Evolutionary conservation across 257 asterid genomes (phyloP), one percentile per base, ranked within the genome.

Genomic region (Capsicum pubescens): DNA sequence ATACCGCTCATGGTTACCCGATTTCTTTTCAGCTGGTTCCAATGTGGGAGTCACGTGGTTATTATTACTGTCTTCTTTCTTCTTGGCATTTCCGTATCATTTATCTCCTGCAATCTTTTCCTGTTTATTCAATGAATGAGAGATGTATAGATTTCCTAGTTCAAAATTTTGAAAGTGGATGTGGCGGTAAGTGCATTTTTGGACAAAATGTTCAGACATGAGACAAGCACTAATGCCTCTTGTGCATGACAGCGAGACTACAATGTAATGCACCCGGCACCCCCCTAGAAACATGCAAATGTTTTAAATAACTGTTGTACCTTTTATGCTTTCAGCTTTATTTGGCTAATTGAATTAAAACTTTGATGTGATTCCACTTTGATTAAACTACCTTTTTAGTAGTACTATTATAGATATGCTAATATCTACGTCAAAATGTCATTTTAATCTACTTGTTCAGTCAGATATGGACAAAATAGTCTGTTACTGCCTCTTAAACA

Each of bases 11-110:
- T 58, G 86, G 17, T 84, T 81, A 46, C 89, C 87, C 89, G 90
- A 88, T 88, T 87, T 89, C 83, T 86, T 85, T 90, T 88, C 90
- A 81, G 90, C 92, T 83, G 92, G 84, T 87, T 85, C 84, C 81
- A 19, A 17, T 63, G 6, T 74, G 48, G 80, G 48, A 44, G 70
- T 87, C 82, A 59, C 21, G 63, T 60, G 69, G 56, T 39, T 84
- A 39, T 68, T 69, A 35, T 35, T 35, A 14, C 50, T 54, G 68
- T 71, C 42, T 50, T 69, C 69, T 11, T 26, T 21, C 56, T 76
- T 48, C 59, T 77, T 39, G 26, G 32, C 66, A 59, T 74, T 68
- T 14, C 11, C 79, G 68, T 48, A 66, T 39, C 44, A 39, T 39
- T 39, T 39, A 39, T 39, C 44, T 39, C 44, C 44, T 39, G 70